Base-by-base conservation (phyloP, 306 rosid genomes). In the Hippophae rhamnoides region DNA sequence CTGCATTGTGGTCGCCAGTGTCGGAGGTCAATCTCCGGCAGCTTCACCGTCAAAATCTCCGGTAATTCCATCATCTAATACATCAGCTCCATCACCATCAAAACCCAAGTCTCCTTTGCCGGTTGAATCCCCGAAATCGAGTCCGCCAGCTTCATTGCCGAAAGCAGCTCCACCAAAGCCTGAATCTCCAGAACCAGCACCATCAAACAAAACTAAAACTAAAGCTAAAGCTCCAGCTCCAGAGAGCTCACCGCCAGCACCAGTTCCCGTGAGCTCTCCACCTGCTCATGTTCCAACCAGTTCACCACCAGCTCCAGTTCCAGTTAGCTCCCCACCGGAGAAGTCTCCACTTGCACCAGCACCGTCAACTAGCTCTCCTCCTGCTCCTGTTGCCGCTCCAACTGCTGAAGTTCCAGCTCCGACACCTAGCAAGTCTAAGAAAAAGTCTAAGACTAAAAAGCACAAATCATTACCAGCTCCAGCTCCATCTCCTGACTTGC, bases 21-120 rank as follows among this genome's bases (percentile, higher is more conserved):
- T 85, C 76, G 95, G 96, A 50, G 98, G 84, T n/a, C 89, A 87
- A 40, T 67, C 96, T 7, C 98, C 98, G 3, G 61, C 84, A 0
- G 52, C 89, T 0, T 73, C 97, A 1, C 97, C 97, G 38, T 31
- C 38, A 2, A 31, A 31, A 31, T 31, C 38, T 31, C 38, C 38
- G 0, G 58, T 89, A 0, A 12, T 85, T 7, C 81, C 84, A 0
- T 64, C 72, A 0, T 63, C 80, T 0, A 18, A 70, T 0, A 10
- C 89, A 4, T 92, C 95, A 0, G 71, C 78, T 2, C 49, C 52
- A 40, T 66, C 92, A 4, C 79, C 95, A 10, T 31, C 95, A 0
- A 77, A 74, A 23, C 79, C 93, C 0, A 86, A 73, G 13, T 27
- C 85, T 11, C 68, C 85, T 0, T 76, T 88, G 9, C 97, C 97